Evolutionary conservation across 352 stramenopile species (phyloP).

Genomic region (Globisporangium irregulare): DNA sequence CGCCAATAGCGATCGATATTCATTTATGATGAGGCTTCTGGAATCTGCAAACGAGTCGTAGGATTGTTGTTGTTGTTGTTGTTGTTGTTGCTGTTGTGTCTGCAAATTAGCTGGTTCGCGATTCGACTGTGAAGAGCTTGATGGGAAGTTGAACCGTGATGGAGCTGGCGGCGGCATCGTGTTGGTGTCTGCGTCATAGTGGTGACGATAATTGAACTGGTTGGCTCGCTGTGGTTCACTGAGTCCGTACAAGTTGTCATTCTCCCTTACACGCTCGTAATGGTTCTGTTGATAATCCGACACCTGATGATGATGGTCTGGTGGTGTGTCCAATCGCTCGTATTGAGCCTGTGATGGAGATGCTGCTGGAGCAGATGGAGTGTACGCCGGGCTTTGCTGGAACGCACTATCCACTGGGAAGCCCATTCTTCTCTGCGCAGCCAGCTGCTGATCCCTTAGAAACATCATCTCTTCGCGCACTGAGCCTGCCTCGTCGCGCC

Average conservation of each 20-base stretch:
- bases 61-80: slow-evolving; percentile 19
- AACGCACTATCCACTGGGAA: background rate
- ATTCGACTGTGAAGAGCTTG: slow-evolving; percentile 2
- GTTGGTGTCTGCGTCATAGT: background rate
- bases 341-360: slow-evolving; percentile 15
- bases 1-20: slow-evolving; percentile 59
- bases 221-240: background rate
- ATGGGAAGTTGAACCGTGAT: slow-evolving; percentile 1
- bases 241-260: background rate
- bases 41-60: slow-evolving; percentile 12
- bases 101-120: slow-evolving; percentile 13
- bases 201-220: background rate
- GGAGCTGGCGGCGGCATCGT: slow-evolving; percentile 27
- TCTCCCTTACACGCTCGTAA: background rate
- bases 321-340: background rate
- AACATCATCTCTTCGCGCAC: slow-evolving; percentile 51
- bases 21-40: slow-evolving; percentile 36
- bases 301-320: slow-evolving; percentile 5
- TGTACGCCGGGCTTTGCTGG: background rate
- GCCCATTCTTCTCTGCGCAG: slow-evolving; percentile 45
- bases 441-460: slow-evolving; percentile 55
- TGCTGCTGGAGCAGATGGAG: background rate
- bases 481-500: slow-evolving; percentile 33
- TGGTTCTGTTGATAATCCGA: slow-evolving; percentile 17
- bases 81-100: slow-evolving; percentile 19